Base-by-base conservation (phyloP, 129 eudicot species). In the Mikania micrantha region DNA sequence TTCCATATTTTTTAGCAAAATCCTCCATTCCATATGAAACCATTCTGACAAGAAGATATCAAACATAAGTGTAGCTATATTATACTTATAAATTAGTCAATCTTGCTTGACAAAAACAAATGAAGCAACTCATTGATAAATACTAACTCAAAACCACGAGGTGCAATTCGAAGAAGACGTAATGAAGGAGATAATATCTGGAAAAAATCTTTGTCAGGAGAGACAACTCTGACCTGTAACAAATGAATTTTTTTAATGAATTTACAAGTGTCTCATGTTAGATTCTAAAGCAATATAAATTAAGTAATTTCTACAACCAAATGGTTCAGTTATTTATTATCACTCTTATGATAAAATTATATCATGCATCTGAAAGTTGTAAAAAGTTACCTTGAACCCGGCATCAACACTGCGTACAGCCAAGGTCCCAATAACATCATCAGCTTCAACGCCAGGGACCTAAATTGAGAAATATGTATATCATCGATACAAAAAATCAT, bases 361-460 rank as follows among this genome's bases (percentile, higher is more conserved):
- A 62, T 50, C 15, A 71, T 60, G 22, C 64, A 73, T 63, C 32
- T 48, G 9, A 29, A 73, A n/a, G 20, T 40, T 20, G 74, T 15
- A 49, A 54, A 50, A 56, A 36, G 20, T 53, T 73, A 89, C 99
- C 96, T 93, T 93, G 76, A 74, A 86, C 12, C 99, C 99, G 69
- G 83, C 88, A 69, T 81, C 74, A 60, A 93, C 95, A 71, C 99
- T 93, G 73, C 80, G 88, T 28, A 72, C 28, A 19, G 96, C 96
- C 79, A 93, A 73, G 72, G 99, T 93, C 77, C 96, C 99, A 64
- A 93, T 93, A 64, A 93, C 99, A 87, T 93, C 99, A 80, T 93
- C 99, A 75, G 99, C 99, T 85, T 93, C 99, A 63, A 93, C 99
- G 11, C 99, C 99, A 62, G 99, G 95, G 67, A 93, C 99, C 99